These are phyloP conservation scores for Leccinum fibrillosum DNA, from an alignment of 768 basidiomycete genomes.

Conservation along the genomic window DNA sequence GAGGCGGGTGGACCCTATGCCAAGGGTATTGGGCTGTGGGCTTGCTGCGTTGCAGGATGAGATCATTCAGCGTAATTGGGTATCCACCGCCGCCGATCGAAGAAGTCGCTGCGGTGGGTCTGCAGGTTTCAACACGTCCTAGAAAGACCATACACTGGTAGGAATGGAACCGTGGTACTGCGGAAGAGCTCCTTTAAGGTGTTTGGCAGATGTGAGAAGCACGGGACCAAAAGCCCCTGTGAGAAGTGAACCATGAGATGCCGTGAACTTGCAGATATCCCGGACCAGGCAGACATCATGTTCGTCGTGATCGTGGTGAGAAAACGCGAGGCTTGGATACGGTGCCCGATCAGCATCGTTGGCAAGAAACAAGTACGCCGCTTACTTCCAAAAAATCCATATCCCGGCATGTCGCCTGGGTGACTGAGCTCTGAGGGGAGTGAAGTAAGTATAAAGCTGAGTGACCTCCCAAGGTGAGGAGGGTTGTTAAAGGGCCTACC, in stretches of 20 bases:
- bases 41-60: constrained; percentile 15
- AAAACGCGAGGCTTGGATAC: constrained; percentile 18
- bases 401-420: constrained; percentile 23
- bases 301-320: constrained; percentile 19
- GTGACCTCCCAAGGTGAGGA: background rate
- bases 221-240: constrained; percentile 7
- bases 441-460: constrained; percentile 25
- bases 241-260: constrained; percentile 21
- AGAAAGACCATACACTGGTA: constrained; percentile 8
- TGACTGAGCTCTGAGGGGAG: constrained; percentile 16
- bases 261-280: constrained; percentile 1
- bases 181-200: constrained; percentile 12
- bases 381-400: constrained; percentile 9
- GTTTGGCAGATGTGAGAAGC: constrained; percentile 19
- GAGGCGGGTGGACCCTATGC: constrained; percentile 5
- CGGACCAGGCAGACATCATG: constrained; percentile 1
- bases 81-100: constrained; percentile 18
- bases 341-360: constrained; percentile 19
- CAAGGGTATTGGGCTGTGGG: constrained; percentile 24
- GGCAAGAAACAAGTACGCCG: constrained; percentile 13
- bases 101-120: constrained; percentile 21
- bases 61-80: constrained; percentile 18
- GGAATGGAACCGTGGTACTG: constrained; percentile 23
- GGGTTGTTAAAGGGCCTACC: constrained; percentile 4
- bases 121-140: constrained; percentile 19